These are phyloP conservation scores for Syncephalis plumigaleata DNA, from an alignment of 371 early-diverging fungal species.

Conservation along the genomic window DNA sequence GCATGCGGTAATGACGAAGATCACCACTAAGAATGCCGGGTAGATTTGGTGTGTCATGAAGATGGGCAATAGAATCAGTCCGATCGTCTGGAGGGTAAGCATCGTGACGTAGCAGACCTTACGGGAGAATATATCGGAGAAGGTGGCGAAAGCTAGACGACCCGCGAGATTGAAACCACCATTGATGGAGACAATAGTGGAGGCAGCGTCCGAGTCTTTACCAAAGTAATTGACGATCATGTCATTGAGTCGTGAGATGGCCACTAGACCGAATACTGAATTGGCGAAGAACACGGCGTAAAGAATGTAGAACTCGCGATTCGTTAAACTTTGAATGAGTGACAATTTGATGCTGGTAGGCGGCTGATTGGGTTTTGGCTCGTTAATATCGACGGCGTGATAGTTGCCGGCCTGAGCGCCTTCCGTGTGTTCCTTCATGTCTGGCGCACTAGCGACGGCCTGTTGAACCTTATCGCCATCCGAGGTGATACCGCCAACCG, in stretches of 20 bases:
- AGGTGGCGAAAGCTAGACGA: slow-evolving; percentile 26
- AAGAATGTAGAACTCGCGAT: slow-evolving; percentile 29
- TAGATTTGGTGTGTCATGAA: slow-evolving; percentile 23
- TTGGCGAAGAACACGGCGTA: slow-evolving; percentile 35
- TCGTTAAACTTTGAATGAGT: slow-evolving; percentile 23
- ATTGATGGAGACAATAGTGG: slow-evolving; percentile 33
- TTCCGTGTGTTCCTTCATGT: neutral
- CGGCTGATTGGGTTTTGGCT: slow-evolving; percentile 6
- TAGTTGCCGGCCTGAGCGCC: no score
- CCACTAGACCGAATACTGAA: slow-evolving; percentile 32
- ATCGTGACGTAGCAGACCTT: slow-evolving; percentile 33
- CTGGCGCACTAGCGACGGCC: neutral
- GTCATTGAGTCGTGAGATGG: slow-evolving; percentile 36
- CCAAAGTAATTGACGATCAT: slow-evolving; percentile 33
- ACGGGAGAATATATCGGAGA: slow-evolving; percentile 35
- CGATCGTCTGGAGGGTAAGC: slow-evolving; percentile 22
- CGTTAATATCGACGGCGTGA: slow-evolving; percentile 6
- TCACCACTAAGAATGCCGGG: slow-evolving; percentile 24
- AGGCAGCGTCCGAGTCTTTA: slow-evolving; percentile 21
- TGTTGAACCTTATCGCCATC: slow-evolving; percentile 17
- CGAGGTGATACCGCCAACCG: slow-evolving; percentile 17
- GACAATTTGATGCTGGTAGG: slow-evolving; percentile 17
- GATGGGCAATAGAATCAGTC: slow-evolving; percentile 24
- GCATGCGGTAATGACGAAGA: slow-evolving; percentile 29
- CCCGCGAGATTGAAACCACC: slow-evolving; percentile 44